phyloP scores from a whole-genome alignment of 2,329 filamentous ascomycete species.

The Clarireedia hainanense region DNA sequence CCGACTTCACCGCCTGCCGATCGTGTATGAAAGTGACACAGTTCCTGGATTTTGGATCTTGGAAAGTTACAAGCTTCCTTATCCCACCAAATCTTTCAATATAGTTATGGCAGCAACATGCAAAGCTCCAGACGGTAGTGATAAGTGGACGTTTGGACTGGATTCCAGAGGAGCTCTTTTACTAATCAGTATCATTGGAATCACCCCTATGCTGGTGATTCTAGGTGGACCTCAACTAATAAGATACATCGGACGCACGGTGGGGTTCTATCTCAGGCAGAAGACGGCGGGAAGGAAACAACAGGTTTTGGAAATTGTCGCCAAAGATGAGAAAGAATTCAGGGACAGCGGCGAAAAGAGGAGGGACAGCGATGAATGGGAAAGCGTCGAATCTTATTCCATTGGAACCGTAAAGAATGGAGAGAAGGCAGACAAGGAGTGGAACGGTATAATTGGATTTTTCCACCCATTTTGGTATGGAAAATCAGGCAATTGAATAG shows the following conservation, averaged over 20 bases:
- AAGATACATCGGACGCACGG: slow-evolving; percentile 29
- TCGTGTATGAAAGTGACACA: slow-evolving; percentile 11
- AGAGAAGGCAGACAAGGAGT: slow-evolving; percentile 46
- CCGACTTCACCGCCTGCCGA: not conserved
- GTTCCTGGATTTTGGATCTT: not conserved
- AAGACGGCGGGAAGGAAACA: slow-evolving; percentile 55
- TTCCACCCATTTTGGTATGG: slow-evolving; percentile 92
- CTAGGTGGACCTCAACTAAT: slow-evolving; percentile 24
- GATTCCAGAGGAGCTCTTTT: slow-evolving; percentile 23
- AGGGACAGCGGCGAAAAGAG: slow-evolving; percentile 16
- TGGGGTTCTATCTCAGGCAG: slow-evolving; percentile 55
- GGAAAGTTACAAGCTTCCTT: not conserved
- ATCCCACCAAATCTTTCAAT: not conserved
- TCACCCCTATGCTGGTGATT: slow-evolving; percentile 26
- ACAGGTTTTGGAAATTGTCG: slow-evolving; percentile 45
- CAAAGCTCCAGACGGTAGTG: slow-evolving; percentile 23
- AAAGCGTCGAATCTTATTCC: slow-evolving; percentile 54
- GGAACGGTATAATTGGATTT: slow-evolving; percentile 85
- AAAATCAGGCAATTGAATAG: not conserved
- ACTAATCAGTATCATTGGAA: slow-evolving; percentile 26
- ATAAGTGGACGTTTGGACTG: slow-evolving; percentile 28
- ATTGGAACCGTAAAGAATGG: slow-evolving; percentile 38
- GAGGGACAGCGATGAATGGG: slow-evolving; percentile 56
- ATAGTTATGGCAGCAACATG: slow-evolving; percentile 27
- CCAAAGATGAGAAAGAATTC: slow-evolving; percentile 30